Evolutionary conservation across 2,329 filamentous ascomycete genomes (phyloP), one percentile per base, ranked within the genome.

Genomic region (Lachnellula subtilissima): DNA sequence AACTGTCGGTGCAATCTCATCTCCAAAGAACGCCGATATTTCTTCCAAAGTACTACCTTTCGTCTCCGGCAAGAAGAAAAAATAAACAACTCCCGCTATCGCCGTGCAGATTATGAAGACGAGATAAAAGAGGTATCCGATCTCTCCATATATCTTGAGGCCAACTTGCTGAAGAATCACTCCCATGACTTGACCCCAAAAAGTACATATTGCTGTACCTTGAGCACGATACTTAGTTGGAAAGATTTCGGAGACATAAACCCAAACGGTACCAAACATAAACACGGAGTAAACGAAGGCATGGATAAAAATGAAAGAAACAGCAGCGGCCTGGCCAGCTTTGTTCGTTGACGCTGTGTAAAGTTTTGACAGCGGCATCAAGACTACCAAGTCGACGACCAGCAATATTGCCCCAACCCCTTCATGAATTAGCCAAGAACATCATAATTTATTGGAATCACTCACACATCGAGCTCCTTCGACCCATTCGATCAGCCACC

Each of bases 21-120:
- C 55, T 35, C 55, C 48, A 39, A 77, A 77, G n/a, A 77, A 65
- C 3, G 65, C 67, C 57, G 76, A 74, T 64, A 75, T 73, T 35
- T 69, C 71, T 57, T 77, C 75, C 14, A 76, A 65, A 9, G 71
- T 73, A 37, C 75, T 67, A 57, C 74, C 74, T 54, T 75, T 76
- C 1, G 75, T 77, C 61, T 77, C 74, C 4, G 75, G 75, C 11
- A 76, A 62, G 42, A 74, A 70, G 64, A 74, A 73, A 15, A 48
- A 57, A 28, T 55, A 54, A 2, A 57, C 19, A 4, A 57, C 11
- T 11, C 40, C 56, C 15, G 50, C 54, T 15, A 52, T 50, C 25
- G 46, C 37, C 14, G 42, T 57, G 37, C 25, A 45, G 19, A 53
- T 50, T 22, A 59, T 56, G 25, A 59, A 59, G 19, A 57, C 43